Percentiles rank a stretch among this genome's conserved stretches.
phyloP scores from a whole-genome alignment of 1,139 yeast genomes.

The Scheffersomyces illinoinensis region DNA sequence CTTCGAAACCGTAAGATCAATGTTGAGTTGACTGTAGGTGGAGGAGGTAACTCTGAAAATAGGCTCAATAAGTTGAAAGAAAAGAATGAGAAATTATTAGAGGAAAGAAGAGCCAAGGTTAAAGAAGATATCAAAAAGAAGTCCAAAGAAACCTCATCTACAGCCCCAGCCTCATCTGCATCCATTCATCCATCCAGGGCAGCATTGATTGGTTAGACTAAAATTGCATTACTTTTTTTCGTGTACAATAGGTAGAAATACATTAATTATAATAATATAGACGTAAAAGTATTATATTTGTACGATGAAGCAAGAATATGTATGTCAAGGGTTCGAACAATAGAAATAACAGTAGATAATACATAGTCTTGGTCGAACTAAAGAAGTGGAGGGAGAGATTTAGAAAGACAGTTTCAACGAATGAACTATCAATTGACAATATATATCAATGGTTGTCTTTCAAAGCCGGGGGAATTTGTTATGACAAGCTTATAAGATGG shows the following conservation, averaged over 20 bases:
- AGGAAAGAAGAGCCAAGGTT: conserved; percentile 59
- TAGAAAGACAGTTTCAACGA: background rate
- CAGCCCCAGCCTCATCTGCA: conserved; percentile 22
- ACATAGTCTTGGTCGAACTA: background rate
- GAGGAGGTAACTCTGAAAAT: conserved; percentile 86
- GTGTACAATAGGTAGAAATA: background rate
- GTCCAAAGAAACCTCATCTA: conserved; percentile 16
- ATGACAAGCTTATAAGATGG: conserved; percentile 35
- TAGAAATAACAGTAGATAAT: background rate
- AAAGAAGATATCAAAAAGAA: conserved; percentile 35
- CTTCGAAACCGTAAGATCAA: conserved; percentile 76
- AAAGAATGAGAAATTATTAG: conserved; percentile 73
- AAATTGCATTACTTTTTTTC: background rate
- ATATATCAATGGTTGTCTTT: background rate
- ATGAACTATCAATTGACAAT: background rate
- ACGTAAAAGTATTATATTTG: background rate
- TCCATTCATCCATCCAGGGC: conserved; percentile 65
- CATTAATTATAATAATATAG: background rate
- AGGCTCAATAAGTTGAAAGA: conserved; percentile 71
- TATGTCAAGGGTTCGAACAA: background rate
- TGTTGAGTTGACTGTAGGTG: conserved; percentile 96
- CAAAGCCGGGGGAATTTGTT: too few species aligned
- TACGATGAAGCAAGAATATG: background rate
- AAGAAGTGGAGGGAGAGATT: background rate
- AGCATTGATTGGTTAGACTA: conserved; percentile 31